A percentile compares a stretch with the other conserved stretches of the same genome.
Conservation (phyloP, 768 basidiomycete genomes). For the Mycena rosella region DNA sequence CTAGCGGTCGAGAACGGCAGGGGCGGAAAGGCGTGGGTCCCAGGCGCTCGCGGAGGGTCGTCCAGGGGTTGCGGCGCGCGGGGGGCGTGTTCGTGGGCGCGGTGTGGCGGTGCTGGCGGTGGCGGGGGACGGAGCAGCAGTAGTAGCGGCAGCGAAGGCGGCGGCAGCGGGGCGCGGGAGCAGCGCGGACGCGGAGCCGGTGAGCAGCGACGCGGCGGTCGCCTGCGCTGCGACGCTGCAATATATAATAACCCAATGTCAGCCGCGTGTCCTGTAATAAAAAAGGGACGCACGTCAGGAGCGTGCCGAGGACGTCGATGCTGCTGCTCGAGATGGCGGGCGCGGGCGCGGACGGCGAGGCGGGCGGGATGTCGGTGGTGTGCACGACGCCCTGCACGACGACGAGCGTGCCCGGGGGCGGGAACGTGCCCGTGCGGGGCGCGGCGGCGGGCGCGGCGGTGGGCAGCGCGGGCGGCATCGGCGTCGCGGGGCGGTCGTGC, state of each 20-base stretch:
- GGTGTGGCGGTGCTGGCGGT: not conserved
- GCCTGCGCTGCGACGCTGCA: constrained; percentile 89
- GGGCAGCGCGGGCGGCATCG: constrained; percentile 11
- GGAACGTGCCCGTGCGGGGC: constrained; percentile 52
- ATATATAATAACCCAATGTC: no score
- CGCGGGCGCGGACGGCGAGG: constrained; percentile 25
- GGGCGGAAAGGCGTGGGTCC: not conserved
- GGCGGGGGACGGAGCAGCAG: constrained; percentile 49
- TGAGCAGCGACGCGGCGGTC: constrained; percentile 88
- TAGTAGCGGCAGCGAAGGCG: constrained; percentile 11
- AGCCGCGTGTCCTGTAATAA: no score
- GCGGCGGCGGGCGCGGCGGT: not conserved
- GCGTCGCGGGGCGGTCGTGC: constrained; percentile 5
- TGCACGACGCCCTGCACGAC: constrained; percentile 89
- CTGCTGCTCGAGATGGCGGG: constrained; percentile 74
- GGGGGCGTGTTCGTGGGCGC: no score
- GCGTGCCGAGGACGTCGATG: constrained; percentile 86
- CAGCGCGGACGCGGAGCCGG: constrained; percentile 76
- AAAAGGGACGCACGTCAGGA: constrained; percentile 70
- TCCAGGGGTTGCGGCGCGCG: not conserved
- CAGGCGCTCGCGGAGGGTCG: constrained; percentile 24
- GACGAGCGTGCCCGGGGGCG: constrained; percentile 82
- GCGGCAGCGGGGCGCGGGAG: constrained; percentile 49
- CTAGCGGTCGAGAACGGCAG: not conserved
- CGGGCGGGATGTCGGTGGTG: constrained; percentile 71